These are phyloP conservation scores for Physaria fendleri DNA, from an alignment of 345 rosid genomes.

Conservation along the genomic window DNA sequence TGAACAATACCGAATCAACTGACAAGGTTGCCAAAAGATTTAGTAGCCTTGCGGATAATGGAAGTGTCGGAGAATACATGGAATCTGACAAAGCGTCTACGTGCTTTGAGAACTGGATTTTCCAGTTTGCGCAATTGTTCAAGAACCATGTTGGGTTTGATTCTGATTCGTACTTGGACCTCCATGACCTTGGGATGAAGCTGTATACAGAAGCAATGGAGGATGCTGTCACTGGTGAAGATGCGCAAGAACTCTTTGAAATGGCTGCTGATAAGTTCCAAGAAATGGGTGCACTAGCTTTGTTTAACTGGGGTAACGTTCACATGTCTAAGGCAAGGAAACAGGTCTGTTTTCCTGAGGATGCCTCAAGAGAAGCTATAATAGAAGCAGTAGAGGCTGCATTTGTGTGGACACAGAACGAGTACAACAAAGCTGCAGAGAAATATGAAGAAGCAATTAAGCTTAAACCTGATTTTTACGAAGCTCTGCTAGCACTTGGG, in stretches of 20 bases:
- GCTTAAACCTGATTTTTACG: conserved; percentile 84
- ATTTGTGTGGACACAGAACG: conserved; percentile 68
- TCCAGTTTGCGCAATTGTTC: conserved; percentile 82
- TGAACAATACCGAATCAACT: conserved; percentile 31
- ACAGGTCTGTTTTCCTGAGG: conserved; percentile 57
- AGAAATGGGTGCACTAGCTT: conserved; percentile 93
- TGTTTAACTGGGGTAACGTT: conserved; percentile 96
- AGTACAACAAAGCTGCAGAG: conserved; percentile 62
- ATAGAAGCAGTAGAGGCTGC: conserved; percentile 49
- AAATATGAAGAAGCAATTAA: conserved; percentile 76
- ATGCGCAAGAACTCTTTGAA: conserved; percentile 79
- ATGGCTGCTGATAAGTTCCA: conserved; percentile 88
- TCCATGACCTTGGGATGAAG: conserved; percentile 94
- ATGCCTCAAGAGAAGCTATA: conserved; percentile 53
- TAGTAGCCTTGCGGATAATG: conserved; percentile 39
- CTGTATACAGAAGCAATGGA: conserved; percentile 92
- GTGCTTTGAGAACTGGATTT: conserved; percentile 74
- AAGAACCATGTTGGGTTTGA: conserved; percentile 95
- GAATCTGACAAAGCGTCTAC: conserved; percentile 36
- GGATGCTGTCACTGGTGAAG: conserved; percentile 74
- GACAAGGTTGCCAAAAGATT: conserved; percentile 26
- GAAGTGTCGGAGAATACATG: conserved; percentile 31
- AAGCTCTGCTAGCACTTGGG: conserved; percentile 91
- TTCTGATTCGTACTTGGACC: conserved; percentile 88
- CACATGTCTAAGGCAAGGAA: conserved; percentile 90